Evolutionary conservation across 179 eudicot genomes (phyloP).

Genomic region (Gypsophila paniculata): DNA sequence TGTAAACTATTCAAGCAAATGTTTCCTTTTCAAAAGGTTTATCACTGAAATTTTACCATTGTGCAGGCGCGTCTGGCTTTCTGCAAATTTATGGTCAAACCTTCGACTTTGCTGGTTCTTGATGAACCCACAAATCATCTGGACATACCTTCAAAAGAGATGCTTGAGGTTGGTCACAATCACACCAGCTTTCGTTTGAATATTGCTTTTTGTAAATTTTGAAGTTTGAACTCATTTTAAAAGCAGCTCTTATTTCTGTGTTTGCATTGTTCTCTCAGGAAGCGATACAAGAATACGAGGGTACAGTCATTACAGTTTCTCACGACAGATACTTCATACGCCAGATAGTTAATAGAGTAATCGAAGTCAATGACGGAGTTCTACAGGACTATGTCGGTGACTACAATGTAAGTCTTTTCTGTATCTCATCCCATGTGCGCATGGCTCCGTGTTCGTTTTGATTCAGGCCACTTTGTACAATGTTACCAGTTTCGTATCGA

Average conservation of each 20-base stretch:
- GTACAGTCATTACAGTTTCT: slow-evolving; percentile 89
- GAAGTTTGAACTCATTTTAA: not conserved
- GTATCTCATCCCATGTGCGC: not conserved
- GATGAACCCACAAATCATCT: slow-evolving; percentile 98
- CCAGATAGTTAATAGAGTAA: slow-evolving; percentile 87
- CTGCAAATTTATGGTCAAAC: slow-evolving; percentile 95
- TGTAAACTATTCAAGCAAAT: not conserved
- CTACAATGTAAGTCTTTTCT: slow-evolving; percentile 63
- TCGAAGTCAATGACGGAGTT: slow-evolving; percentile 77
- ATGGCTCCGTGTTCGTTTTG: not conserved
- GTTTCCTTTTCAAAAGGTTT: not conserved
- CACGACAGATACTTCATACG: slow-evolving; percentile 91
- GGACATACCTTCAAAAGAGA: slow-evolving; percentile 95
- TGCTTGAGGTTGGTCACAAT: slow-evolving; percentile 73
- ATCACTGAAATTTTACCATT: slow-evolving; percentile 17
- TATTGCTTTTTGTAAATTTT: not conserved
- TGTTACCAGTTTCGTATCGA: too few species aligned
- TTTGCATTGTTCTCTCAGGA: slow-evolving; percentile 43
- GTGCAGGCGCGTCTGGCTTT: slow-evolving; percentile 85
- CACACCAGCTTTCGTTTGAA: not conserved
- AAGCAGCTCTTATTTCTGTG: not conserved
- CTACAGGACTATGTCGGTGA: slow-evolving; percentile 82
- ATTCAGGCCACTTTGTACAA: too few species aligned
- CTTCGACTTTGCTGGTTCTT: slow-evolving; percentile 81
- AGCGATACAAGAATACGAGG: slow-evolving; percentile 83